Evolutionary conservation across 345 rosid genomes (phyloP).

Genomic region (Euphorbia tirucalli): DNA sequence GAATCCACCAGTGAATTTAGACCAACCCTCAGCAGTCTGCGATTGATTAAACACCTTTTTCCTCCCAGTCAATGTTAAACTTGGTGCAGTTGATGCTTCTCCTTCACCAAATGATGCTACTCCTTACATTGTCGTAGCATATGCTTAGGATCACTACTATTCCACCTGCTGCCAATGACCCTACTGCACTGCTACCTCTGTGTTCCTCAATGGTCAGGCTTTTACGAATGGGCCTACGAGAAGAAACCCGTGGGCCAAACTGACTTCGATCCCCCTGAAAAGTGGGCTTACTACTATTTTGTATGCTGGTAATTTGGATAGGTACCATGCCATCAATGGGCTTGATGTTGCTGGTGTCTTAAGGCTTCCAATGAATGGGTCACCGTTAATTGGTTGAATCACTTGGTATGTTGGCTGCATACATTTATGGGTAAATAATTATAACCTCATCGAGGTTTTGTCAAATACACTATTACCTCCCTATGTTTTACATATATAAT

Average conservation of each 20-base stretch:
- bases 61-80: slow-evolving; percentile 83
- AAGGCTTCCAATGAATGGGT: slow-evolving; percentile 95
- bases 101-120: slow-evolving; percentile 75
- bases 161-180: slow-evolving; percentile 85
- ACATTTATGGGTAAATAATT: too few species aligned
- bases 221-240: slow-evolving; percentile 91
- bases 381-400: slow-evolving; percentile 91
- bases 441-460: too few species aligned
- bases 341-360: slow-evolving; percentile 94
- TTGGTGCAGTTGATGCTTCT: slow-evolving; percentile 72
- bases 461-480: too few species aligned
- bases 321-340: slow-evolving; percentile 93
- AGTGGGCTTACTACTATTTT: slow-evolving; percentile 92
- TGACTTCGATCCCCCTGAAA: slow-evolving; percentile 80
- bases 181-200: slow-evolving; percentile 70
- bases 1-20: slow-evolving; percentile 89
- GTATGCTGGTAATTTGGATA: slow-evolving; percentile 92
- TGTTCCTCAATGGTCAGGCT: slow-evolving; percentile 88
- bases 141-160: slow-evolving; percentile 79
- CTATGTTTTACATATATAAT: too few species aligned
- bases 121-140: slow-evolving; percentile 86
- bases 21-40: slow-evolving; percentile 95
- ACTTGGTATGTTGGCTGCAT: slow-evolving; percentile 90
- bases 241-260: slow-evolving; percentile 82
- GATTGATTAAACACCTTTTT: slow-evolving; percentile 90